phyloP scores from a whole-genome alignment of 2,329 filamentous ascomycete genomes.

The Pseudogymnoascus sp. region DNA sequence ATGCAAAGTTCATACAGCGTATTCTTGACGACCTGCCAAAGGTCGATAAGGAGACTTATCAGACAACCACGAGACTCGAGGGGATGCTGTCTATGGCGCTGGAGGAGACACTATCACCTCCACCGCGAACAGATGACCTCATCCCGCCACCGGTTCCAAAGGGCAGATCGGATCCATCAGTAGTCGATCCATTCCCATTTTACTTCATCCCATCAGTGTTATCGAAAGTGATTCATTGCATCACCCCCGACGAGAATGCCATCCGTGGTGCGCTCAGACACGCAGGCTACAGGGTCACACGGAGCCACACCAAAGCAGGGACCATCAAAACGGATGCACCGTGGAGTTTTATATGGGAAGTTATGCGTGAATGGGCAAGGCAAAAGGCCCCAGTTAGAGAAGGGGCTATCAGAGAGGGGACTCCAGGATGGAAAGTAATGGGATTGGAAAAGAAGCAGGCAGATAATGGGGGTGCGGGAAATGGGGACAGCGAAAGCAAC shows the following conservation, averaged over 20 bases:
- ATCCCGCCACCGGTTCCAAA: conserved; percentile 18
- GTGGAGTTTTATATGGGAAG: conserved; percentile 82
- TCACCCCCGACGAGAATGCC: conserved; percentile 69
- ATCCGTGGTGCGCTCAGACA: conserved; percentile 74
- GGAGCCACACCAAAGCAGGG: conserved; percentile 82
- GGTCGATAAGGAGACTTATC: conserved; percentile 63
- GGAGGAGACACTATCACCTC: conserved; percentile 50
- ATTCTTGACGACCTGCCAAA: conserved; percentile 66
- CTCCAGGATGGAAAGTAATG: conserved; percentile 64
- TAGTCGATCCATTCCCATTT: conserved; percentile 70
- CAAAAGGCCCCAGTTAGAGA: conserved; percentile 74
- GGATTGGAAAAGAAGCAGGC: conserved; percentile 28
- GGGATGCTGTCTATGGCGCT: conserved; percentile 87
- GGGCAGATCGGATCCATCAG: conserved; percentile 46
- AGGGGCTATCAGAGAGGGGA: conserved; percentile 60
- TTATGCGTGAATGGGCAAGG: conserved; percentile 85
- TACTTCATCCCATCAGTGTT: conserved; percentile 73
- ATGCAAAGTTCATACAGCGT: conserved; percentile 69
- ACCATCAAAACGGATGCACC: conserved; percentile 92
- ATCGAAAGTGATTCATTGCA: conserved; percentile 68
- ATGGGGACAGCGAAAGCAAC: conserved; percentile 25
- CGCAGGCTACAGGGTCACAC: conserved; percentile 73
- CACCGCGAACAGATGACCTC: conserved; percentile 16
- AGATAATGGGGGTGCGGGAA: conserved; percentile 15
- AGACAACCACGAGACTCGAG: conserved; percentile 71